These are phyloP conservation scores for Eimeria falciformis DNA, from an alignment of 169 alveolate species.

Conservation along the genomic window DNA sequence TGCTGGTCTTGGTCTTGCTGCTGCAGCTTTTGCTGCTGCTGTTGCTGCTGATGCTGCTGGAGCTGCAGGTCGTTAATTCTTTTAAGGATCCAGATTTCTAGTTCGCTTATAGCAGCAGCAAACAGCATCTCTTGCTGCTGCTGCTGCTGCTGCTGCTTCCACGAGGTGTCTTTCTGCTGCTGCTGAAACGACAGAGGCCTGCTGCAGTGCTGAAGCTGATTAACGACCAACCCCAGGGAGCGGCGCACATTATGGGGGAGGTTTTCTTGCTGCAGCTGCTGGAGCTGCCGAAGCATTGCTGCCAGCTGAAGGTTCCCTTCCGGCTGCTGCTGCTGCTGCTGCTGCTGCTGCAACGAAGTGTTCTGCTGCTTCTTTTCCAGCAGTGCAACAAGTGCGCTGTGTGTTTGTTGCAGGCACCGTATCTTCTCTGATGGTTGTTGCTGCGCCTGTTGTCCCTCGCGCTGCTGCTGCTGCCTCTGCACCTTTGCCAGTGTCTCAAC, in stretches of 20 bases:
- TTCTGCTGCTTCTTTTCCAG: slow-evolving; percentile 8
- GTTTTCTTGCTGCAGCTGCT: neutral
- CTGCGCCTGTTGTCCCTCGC: neutral
- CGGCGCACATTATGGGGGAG: slow-evolving; percentile 18
- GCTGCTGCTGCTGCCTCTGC: slow-evolving; percentile 6
- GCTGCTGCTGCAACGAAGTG: neutral
- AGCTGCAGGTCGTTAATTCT: slow-evolving; percentile 18
- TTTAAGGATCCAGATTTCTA: neutral
- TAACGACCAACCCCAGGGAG: neutral
- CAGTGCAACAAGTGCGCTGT: neutral
- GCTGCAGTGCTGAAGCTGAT: slow-evolving; percentile 1
- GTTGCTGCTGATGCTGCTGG: neutral
- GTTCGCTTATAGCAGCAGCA: slow-evolving; percentile 47
- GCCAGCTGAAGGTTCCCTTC: neutral
- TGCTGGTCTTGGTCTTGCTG: neutral
- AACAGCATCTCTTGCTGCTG: slow-evolving; percentile 35
- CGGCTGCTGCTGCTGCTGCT: neutral
- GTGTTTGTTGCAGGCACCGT: neutral
- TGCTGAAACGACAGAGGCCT: neutral
- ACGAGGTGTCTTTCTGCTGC: neutral
- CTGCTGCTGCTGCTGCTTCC: slow-evolving; percentile 67
- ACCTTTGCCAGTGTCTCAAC: neutral
- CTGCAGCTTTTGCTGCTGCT: neutral
- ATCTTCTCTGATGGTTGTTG: slow-evolving; percentile 15
- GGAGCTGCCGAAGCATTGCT: slow-evolving; percentile 22